Base-by-base conservation (phyloP, 257 asterid genomes). In the Paulownia fortunei region DNA sequence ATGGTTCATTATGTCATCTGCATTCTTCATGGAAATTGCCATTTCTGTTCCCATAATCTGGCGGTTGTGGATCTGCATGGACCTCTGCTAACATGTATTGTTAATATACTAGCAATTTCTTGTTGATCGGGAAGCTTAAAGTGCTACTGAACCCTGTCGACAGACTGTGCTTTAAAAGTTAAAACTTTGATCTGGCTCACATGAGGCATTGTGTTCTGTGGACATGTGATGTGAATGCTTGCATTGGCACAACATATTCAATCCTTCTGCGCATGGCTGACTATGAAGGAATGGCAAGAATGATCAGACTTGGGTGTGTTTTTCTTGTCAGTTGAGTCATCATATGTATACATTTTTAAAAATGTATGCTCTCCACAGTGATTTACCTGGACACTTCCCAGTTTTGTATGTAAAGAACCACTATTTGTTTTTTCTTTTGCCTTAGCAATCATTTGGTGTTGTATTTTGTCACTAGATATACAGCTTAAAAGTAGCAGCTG, bases 21-120 rank as follows among this genome's bases (percentile, higher is more conserved):
- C 39, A 51, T 68, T 68, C 61, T 72, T 61, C 58, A 23, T 42
- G 73, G 70, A 68, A 36, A 51, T 21, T 44, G 71, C 49, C 21
- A 12, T 36, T 47, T 23, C 18, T 51, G 64, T 24, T 79, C 63
- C 76, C 12, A 13, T 19, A 18, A 6, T 63, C 36, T 63, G 63
- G 62, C 37, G 16, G 34, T 58, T 42, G 32, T 19, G 56, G 72
- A 78, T 10, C 62, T 58, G 36, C 55, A 44, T 9, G 49, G 61
- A 21, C 26, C 61, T 27, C 42, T 47, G 44, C 44, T 26, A 16
- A 26, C 26, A 26, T 27, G 74, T 26, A 5, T 15, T 13, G 5
- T 5, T n/a, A 3, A 4, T 47, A 4, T 47, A 21, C 55, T 15
- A 13, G 55, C 55, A 4, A 47, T 47, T 47, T 21, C 55, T 15